These are phyloP conservation scores for Diaporthe australafricana DNA, from an alignment of 2,329 filamentous ascomycete species.

Conservation along the genomic window DNA sequence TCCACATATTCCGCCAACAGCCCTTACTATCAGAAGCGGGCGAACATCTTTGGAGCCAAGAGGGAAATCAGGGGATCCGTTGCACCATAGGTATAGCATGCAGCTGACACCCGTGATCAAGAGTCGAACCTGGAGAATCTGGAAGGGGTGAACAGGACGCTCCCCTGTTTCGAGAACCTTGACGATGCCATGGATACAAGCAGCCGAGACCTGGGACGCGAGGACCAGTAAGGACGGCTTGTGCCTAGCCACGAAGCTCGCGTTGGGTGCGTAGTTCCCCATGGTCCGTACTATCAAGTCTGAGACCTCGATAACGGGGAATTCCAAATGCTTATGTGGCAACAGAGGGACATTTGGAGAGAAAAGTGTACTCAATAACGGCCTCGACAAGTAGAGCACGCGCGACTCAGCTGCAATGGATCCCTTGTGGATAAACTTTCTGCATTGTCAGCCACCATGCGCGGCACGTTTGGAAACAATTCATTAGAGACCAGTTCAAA, in stretches of 20 bases:
- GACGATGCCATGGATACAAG: conserved; percentile 30
- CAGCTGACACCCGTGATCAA: conserved; percentile 76
- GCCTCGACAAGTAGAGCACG: too few species aligned
- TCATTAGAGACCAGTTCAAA: neutral
- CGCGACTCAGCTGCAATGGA: neutral
- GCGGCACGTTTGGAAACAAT: neutral
- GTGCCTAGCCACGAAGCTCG: conserved; percentile 29
- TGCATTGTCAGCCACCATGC: neutral
- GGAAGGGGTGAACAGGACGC: conserved; percentile 27
- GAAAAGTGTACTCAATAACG: neutral
- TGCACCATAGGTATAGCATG: conserved; percentile 79
- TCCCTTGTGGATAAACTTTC: neutral
- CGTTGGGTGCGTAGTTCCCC: neutral
- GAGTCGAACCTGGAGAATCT: conserved; percentile 82
- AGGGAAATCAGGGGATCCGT: conserved; percentile 74
- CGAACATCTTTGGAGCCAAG: conserved; percentile 76
- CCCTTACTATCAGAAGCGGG: conserved; percentile 74
- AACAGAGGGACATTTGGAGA: neutral
- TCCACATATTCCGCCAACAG: conserved; percentile 78
- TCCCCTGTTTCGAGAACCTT: conserved; percentile 30
- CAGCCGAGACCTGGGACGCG: conserved; percentile 33
- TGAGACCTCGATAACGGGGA: neutral
- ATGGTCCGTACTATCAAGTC: neutral
- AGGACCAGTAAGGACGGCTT: conserved; percentile 31
- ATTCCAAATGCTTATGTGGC: too few species aligned